Percentiles rank a stretch among this genome's conserved stretches.
These are phyloP conservation scores for Xylaria castorea DNA, from an alignment of 495 filamentous ascomycete species.

Conservation along the genomic window DNA sequence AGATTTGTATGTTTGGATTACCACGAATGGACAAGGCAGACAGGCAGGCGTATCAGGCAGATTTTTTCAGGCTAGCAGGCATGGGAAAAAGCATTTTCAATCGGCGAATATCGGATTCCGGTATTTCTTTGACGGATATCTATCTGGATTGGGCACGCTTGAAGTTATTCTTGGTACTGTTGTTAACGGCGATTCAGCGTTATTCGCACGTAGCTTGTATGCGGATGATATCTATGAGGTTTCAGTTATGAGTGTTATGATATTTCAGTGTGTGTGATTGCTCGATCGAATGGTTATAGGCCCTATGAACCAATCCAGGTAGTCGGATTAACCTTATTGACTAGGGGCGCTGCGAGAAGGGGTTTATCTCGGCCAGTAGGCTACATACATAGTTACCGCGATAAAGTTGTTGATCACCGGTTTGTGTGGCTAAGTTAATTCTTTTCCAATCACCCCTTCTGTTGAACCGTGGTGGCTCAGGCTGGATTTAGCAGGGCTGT, in stretches of 20 bases:
- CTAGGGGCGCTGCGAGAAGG: too few relatives aligned
- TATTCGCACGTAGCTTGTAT: background rate
- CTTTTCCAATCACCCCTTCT: too few relatives aligned
- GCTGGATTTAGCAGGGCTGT: too few relatives aligned
- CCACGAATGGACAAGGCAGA: background rate
- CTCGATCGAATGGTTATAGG: background rate
- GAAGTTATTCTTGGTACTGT: background rate
- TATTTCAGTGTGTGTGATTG: background rate
- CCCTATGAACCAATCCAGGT: too few relatives aligned
- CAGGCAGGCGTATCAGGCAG: background rate
- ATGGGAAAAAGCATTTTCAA: conserved; percentile 13
- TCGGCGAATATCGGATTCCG: conserved; percentile 3
- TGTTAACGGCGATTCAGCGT: background rate
- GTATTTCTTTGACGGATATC: background rate
- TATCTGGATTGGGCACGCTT: background rate
- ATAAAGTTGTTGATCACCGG: too few relatives aligned
- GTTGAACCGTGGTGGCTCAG: too few relatives aligned
- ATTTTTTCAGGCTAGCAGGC: conserved; percentile 3
- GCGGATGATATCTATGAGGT: background rate
- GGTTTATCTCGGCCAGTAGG: too few relatives aligned
- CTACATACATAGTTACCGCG: too few relatives aligned
- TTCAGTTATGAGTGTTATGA: background rate
- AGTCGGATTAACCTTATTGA: too few relatives aligned
- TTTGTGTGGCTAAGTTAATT: too few relatives aligned
- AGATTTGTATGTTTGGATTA: background rate